These are phyloP conservation scores for Calocybe gangraenosa DNA, from an alignment of 768 basidiomycete genomes.

Conservation along the genomic window DNA sequence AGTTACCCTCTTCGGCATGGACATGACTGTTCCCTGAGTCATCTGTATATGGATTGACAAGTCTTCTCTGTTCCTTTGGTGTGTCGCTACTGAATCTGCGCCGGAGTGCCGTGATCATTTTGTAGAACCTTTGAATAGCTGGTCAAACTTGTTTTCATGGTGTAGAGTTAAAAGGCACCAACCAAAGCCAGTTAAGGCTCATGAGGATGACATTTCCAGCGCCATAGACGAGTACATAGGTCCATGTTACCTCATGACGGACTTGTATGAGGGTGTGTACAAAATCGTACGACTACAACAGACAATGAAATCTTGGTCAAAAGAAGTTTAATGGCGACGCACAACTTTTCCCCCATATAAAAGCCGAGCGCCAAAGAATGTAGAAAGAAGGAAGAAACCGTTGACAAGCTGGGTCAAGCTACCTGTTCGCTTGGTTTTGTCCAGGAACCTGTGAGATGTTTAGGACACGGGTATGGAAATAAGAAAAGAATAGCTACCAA, in stretches of 20 bases:
- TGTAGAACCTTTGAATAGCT: conserved; percentile 51
- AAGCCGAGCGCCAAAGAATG: conserved; percentile 70
- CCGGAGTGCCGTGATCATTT: conserved; percentile 64
- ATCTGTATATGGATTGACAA: too few relatives aligned
- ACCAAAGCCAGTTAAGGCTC: conserved; percentile 79
- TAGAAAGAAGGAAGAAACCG: conserved; percentile 57
- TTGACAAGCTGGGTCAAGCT: conserved; percentile 66
- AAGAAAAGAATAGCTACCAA: conserved; percentile 45
- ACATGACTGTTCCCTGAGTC: too few relatives aligned
- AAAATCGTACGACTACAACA: conserved; percentile 61
- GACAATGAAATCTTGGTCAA: not conserved
- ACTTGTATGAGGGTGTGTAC: conserved; percentile 52
- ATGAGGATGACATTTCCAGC: conserved; percentile 64
- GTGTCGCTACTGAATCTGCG: conserved; percentile 46
- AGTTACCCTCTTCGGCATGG: too few relatives aligned
- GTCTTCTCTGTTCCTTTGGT: too few relatives aligned
- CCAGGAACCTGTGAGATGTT: conserved; percentile 53
- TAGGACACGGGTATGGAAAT: not conserved
- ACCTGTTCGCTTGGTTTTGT: conserved; percentile 73
- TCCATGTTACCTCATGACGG: conserved; percentile 48
- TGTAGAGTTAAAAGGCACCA: conserved; percentile 12
- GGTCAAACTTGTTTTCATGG: not conserved
- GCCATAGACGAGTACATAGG: conserved; percentile 48
- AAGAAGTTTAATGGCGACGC: conserved; percentile 11
- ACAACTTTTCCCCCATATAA: conserved; percentile 60